Conservation (phyloP, 768 basidiomycete genomes). For the Xanthoconium stramineum region DNA sequence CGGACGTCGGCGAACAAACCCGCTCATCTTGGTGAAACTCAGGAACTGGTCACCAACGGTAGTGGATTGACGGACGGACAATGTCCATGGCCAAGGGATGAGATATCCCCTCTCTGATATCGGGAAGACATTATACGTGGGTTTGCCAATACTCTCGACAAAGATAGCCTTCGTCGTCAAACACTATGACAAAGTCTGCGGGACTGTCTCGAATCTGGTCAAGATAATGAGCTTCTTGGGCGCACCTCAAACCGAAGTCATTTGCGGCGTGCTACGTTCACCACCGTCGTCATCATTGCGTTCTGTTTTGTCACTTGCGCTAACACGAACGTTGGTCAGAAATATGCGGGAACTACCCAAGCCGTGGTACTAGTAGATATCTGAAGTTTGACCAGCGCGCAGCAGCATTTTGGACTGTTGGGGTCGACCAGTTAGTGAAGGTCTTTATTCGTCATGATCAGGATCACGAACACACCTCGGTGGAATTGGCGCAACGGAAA, state of each 20-base stretch:
- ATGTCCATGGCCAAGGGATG: constrained; percentile 55
- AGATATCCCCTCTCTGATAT: constrained; percentile 63
- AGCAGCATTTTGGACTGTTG: too few relatives aligned
- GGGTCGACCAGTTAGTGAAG: too few relatives aligned
- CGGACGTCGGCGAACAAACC: constrained; percentile 65
- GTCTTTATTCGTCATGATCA: too few relatives aligned
- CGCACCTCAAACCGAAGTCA: constrained; percentile 12
- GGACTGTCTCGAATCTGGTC: constrained; percentile 49
- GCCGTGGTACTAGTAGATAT: too few relatives aligned
- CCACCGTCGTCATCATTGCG: too few relatives aligned
- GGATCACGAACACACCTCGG: too few relatives aligned
- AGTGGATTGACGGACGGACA: constrained; percentile 31
- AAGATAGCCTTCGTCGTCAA: constrained; percentile 80
- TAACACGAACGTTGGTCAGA: too few relatives aligned
- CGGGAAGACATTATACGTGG: constrained; percentile 64
- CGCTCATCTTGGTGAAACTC: constrained; percentile 63
- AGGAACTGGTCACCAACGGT: neutral
- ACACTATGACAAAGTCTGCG: constrained; percentile 57
- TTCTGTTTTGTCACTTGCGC: too few relatives aligned
- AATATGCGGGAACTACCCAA: too few relatives aligned
- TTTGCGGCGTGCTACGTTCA: constrained; percentile 18
- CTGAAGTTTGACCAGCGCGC: too few relatives aligned
- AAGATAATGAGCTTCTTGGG: constrained; percentile 10
- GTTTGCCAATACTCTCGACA: constrained; percentile 79
- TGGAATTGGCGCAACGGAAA: too few relatives aligned